These are phyloP conservation scores for Pterocarpus macrocarpus DNA, from an alignment of 306 rosid genomes.

Conservation along the genomic window DNA sequence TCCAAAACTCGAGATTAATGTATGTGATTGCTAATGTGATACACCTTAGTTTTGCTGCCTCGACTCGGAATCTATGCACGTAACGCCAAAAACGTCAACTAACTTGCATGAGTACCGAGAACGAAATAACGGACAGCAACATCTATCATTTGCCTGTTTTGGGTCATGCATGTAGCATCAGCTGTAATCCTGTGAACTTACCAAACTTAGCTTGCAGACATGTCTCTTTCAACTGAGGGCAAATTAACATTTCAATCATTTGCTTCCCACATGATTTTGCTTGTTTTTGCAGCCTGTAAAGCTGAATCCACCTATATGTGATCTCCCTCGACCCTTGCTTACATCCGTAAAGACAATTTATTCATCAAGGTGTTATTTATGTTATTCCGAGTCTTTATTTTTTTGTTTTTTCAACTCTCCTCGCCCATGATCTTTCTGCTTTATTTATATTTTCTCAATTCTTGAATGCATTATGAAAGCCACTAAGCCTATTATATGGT, in stretches of 20 bases:
- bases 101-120: background rate
- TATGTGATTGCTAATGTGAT: background rate
- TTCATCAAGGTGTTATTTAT: background rate
- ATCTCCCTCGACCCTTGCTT: background rate
- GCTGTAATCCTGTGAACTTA: slow-evolving; percentile 39
- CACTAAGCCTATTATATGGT: background rate
- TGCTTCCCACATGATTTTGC: slow-evolving; percentile 34
- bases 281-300: slow-evolving; percentile 41
- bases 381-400: background rate
- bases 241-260: slow-evolving; percentile 31
- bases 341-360: background rate
- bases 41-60: background rate
- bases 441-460: no score
- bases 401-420: background rate
- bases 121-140: background rate
- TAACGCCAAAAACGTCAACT: background rate
- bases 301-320: slow-evolving; percentile 18
- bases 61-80: background rate
- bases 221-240: background rate
- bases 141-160: background rate
- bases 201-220: slow-evolving; percentile 19
- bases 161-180: background rate
- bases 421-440: background rate
- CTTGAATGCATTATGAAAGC: background rate
- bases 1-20: background rate